Conservation (phyloP, 202 grass and related monocot species). For the Carex arenaria region DNA sequence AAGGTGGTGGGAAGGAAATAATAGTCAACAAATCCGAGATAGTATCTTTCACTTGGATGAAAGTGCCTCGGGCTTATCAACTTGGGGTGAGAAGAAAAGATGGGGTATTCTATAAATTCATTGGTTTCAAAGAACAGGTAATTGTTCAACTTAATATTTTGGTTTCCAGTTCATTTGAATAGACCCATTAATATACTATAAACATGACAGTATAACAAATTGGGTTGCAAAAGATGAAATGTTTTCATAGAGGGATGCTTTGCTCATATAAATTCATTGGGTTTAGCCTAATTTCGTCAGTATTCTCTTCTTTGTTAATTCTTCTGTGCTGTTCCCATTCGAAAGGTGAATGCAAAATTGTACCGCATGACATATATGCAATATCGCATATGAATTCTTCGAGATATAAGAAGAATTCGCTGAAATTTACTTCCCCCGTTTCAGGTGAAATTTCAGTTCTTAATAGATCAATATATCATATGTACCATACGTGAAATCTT, state of each 20-base stretch:
- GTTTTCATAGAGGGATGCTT: not conserved
- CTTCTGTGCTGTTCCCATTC: not conserved
- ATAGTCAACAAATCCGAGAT: constrained; percentile 69
- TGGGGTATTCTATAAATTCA: constrained; percentile 77
- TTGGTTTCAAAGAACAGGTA: constrained; percentile 92
- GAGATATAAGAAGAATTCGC: not conserved
- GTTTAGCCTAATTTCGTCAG: not conserved
- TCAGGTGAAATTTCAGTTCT: not conserved
- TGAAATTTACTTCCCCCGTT: not conserved
- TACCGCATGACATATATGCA: not conserved
- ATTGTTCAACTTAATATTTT: not conserved
- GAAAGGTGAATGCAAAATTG: not conserved
- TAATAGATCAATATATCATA: not conserved
- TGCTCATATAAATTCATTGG: not conserved
- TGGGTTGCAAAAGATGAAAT: constrained; percentile 15
- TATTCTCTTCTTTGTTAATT: not conserved
- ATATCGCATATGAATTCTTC: not conserved
- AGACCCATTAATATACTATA: not conserved
- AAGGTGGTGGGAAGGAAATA: constrained; percentile 81
- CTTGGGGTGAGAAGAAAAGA: constrained; percentile 73
- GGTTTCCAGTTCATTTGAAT: not conserved
- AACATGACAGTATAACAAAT: not conserved
- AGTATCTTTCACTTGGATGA: constrained; percentile 72
- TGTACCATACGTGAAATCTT: not conserved
- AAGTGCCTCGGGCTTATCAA: constrained; percentile 78